Evolutionary conservation across 768 basidiomycete genomes (phyloP), one percentile per base, ranked within the genome.

Genomic region (Termitomyces sp.): DNA sequence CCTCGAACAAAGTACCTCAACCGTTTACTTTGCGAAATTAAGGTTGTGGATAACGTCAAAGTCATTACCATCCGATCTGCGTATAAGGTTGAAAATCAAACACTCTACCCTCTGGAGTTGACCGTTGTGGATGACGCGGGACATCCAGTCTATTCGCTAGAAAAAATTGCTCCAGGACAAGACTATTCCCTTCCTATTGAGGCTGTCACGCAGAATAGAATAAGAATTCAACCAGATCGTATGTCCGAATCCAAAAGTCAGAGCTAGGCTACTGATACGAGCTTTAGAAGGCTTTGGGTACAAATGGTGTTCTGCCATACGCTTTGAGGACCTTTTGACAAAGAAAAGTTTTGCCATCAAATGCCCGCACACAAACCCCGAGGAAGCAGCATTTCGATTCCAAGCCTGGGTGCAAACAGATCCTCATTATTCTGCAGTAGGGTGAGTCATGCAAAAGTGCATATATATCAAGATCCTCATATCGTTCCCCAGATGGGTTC

Each of bases 171-270:
- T 76, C 95, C 97, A 1, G 93, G 95, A 6, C 81, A 90, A 58
- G 87, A 90, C 45, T 98, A 87, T 65, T 78, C 91, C 17, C 76
- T 99, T 38, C 97, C 97, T 2, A 88, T 99, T 30, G 92, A 94
- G 61, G 84, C 89, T 10, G 93, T 95, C 1, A 87, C 82, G 35
- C 84, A 86, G 57, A 83, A 88, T 65, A 83, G 88, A 54, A 80
- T 98, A 55, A 83, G 87, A 59, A 73, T 99, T 22, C 87, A 97
- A 63, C 97, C 97, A 40, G 92, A 98, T 67, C 90, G 96, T 96
- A 67, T 72, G 91, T 54, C 14, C 22, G 5, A 6, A 30, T 40
- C 7, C 15, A 6, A 1, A 26, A 44, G 17, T 1, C 15, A 21
- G 15, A 28, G 17, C n/a, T 24, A 26, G 12, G 24, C 34, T 48